Conservation (phyloP, 768 basidiomycete species). For the Tulasnella sp. region DNA sequence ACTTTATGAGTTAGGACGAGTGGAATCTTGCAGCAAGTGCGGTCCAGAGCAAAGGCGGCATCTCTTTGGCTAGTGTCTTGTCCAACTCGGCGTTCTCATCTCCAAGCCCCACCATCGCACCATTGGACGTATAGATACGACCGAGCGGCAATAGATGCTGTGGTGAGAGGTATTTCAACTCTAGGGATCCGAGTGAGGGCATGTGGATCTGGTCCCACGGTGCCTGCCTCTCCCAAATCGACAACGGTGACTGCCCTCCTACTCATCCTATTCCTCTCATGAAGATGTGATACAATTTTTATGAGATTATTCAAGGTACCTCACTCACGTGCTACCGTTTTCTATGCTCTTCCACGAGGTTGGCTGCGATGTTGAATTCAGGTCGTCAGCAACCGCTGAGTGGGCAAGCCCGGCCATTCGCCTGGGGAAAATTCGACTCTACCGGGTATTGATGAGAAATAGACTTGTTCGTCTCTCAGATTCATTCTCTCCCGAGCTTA, state of each 20-base stretch:
- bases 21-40: neutral
- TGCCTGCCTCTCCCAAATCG: constrained; percentile 25
- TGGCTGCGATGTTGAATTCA: no score
- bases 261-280: constrained; percentile 26
- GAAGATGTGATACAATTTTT: constrained; percentile 15
- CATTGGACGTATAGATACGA: neutral
- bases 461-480: constrained; percentile 30
- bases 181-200: neutral
- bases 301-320: neutral
- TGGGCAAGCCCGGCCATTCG: no score
- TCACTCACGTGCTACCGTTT: constrained; percentile 26
- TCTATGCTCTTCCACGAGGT: no score
- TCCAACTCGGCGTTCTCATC: neutral
- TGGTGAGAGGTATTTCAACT: neutral
- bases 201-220: constrained; percentile 9
- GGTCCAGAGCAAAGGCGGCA: neutral
- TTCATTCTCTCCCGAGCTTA: neutral
- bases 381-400: no score
- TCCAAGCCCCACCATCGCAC: neutral
- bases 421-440: no score
- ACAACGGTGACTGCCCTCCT: constrained; percentile 26
- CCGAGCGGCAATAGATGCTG: neutral
- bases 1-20: neutral
- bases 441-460: constrained; percentile 28
- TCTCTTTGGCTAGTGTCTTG: neutral